Evolutionary conservation across 2,329 filamentous ascomycete genomes (phyloP).

Genomic region (Fonsecaea nubica): DNA sequence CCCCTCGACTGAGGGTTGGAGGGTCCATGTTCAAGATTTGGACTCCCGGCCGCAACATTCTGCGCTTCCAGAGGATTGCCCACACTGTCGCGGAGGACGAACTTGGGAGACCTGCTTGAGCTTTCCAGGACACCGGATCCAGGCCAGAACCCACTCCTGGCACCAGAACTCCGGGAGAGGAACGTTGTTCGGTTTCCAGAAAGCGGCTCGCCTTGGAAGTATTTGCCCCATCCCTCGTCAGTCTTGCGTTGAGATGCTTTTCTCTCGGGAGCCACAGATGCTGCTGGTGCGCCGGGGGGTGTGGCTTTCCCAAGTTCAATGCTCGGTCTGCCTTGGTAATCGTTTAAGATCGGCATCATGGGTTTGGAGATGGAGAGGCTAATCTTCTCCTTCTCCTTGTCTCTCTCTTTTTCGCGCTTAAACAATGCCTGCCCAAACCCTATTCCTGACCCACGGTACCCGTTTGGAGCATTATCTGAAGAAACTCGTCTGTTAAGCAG

Average conservation of each 20-base stretch:
- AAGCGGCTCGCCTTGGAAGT: slow-evolving; percentile 50
- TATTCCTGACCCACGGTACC: slow-evolving; percentile 32
- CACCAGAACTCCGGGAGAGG: slow-evolving; percentile 25
- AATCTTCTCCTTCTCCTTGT: slow-evolving; percentile 36
- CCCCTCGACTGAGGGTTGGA: slow-evolving; percentile 42
- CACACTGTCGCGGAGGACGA: slow-evolving; percentile 41
- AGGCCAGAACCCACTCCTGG: slow-evolving; percentile 50
- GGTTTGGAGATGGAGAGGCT: slow-evolving; percentile 39
- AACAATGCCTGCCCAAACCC: slow-evolving; percentile 36
- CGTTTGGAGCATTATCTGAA: slow-evolving; percentile 28
- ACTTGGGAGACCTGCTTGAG: slow-evolving; percentile 47
- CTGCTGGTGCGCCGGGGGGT: slow-evolving; percentile 8
- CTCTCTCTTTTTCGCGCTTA: slow-evolving; percentile 37
- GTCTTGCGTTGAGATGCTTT: slow-evolving; percentile 48
- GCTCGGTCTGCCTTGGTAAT: slow-evolving; percentile 36
- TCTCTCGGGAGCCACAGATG: slow-evolving; percentile 25
- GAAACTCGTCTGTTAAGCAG: slow-evolving; percentile 41
- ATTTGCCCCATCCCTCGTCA: slow-evolving; percentile 57
- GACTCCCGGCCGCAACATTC: slow-evolving; percentile 51
- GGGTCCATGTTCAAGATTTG: slow-evolving; percentile 49
- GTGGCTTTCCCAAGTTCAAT: slow-evolving; percentile 39
- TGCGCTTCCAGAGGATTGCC: slow-evolving; percentile 48
- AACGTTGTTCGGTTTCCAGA: slow-evolving; percentile 36
- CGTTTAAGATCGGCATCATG: slow-evolving; percentile 38
- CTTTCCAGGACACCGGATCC: slow-evolving; percentile 44